Base-by-base conservation (phyloP, 306 rosid species). In the Gillenia trifoliata region DNA sequence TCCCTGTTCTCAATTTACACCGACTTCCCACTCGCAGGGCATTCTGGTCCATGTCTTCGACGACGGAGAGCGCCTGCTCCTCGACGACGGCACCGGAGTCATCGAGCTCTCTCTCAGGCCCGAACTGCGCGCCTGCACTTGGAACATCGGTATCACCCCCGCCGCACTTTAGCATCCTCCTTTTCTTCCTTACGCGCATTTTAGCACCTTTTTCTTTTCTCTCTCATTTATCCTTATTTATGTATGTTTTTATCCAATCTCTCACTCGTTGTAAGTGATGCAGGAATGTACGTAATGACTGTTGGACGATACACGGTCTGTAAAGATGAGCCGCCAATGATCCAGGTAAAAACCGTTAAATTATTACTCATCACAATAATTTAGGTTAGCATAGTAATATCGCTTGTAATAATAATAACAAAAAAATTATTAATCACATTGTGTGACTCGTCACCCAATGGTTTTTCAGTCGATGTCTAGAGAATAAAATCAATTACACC, bases 241-340 rank as follows among this genome's bases (percentile, higher is more conserved):
- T n/a, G n/a, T n/a, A n/a, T n/a, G n/a, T n/a, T n/a, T n/a, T 54
- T 8, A 19, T 9, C 20, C 2, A 15, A 15, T 4, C 8, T 22
- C 30, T 68, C 20, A 3, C 4, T 43, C 15, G 17, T 2, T 23
- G 41, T 64, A 47, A 47, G 56, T 65, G n/a, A 5, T 22, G 50
- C 74, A 90, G 98, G 97, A 74, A 91, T 89, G 97, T 91, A 93
- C 64, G 92, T 91, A 5, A 88, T 93, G 97, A 93, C 88, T 2
- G 89, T 93, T 41, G 98, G 98, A 70, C 91, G 81, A 50, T 91
- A 84, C 71, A 41, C 57, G 41, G 30, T 77, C 20, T 85, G 86
- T 60, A 55, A 63, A 1, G 80, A 76, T 19, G 87, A 89, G 68
- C 83, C 70, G 50, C 88, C 93, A 10, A 13, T 84, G 45, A 81